phyloP scores from a whole-genome alignment of 768 basidiomycete species.

The Stropharia rugosoannulata region DNA sequence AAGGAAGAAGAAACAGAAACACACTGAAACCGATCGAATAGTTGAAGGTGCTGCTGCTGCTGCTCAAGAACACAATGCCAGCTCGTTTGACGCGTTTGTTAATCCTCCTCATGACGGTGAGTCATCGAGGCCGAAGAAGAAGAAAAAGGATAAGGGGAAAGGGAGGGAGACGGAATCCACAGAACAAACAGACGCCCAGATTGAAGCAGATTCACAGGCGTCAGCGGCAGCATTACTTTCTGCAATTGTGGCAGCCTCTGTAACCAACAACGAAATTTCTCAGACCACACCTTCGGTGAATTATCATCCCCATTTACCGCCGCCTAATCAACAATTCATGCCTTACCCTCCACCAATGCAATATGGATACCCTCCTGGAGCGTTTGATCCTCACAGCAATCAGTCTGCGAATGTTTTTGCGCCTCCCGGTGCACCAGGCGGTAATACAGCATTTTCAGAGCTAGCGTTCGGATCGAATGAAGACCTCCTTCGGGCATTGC shows the following conservation, averaged over 20 bases:
- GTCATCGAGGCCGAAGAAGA: slow-evolving; percentile 19
- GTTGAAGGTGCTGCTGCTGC: neutral
- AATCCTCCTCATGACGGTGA: neutral
- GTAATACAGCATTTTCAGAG: slow-evolving; percentile 30
- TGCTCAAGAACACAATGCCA: neutral
- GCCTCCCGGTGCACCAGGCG: slow-evolving; percentile 13
- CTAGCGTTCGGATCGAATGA: slow-evolving; percentile 59
- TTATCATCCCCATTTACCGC: slow-evolving; percentile 25
- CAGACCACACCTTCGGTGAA: slow-evolving; percentile 30
- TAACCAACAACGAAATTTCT: slow-evolving; percentile 43
- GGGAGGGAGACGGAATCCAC: slow-evolving; percentile 21
- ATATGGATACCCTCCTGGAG: slow-evolving; percentile 22
- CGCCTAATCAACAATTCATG: slow-evolving; percentile 25
- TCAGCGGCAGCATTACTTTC: slow-evolving; percentile 60
- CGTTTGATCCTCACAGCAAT: slow-evolving; percentile 17
- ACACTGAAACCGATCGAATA: slow-evolving; percentile 20
- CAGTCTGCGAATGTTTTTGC: slow-evolving; percentile 15
- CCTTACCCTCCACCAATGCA: slow-evolving; percentile 27
- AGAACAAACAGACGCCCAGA: slow-evolving; percentile 26
- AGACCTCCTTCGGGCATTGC: slow-evolving; percentile 70
- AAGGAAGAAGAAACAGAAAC: slow-evolving; percentile 35
- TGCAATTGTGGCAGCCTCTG: slow-evolving; percentile 64
- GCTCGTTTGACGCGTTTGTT: neutral
- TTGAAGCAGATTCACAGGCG: slow-evolving; percentile 39
- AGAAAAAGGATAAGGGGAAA: slow-evolving; percentile 33